Base-by-base conservation (phyloP, 768 basidiomycete species). In the Phlebiopsis flavidoalba region DNA sequence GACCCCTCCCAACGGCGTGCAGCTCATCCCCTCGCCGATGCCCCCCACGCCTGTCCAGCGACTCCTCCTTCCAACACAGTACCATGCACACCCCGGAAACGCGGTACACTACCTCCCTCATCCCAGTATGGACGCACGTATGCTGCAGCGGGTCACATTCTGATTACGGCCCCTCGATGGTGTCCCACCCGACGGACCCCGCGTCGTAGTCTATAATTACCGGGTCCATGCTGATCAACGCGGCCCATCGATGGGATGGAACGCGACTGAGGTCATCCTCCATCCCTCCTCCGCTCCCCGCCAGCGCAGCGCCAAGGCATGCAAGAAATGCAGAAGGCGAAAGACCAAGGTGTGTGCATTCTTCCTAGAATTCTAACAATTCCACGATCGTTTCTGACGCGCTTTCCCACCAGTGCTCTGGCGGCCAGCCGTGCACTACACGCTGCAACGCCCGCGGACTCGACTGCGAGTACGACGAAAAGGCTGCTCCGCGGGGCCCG, bases 271-370 rank as follows among this genome's bases (percentile, higher is more conserved):
- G 43, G 48, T 47, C 19, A 49, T 45, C 40, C 55, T 36, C 10
- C 46, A 48, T 24, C 24, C 49, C n/a, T 48, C 58, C 24, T 57
- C 60, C 48, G 37, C 49, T 5, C 50, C 52, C 17, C 63, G 66
- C 46, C 66, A 61, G 46, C 60, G 67, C 12, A 83, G 80, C 15
- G 71, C 77, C 0, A 80, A 81, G 60, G 83, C 83, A 21, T 85
- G 83, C 65, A 79, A 82, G 60, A 82, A 81, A 66, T 85, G 83
- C 66, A 73, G 83, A 17, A 77, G 79, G 60, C 75, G 83, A 24
- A 85, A 85, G 71, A 83, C 82, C 8, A 84, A 84, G 75, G 84
- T 82, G 60, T 82, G 60, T 43, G 74, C 31, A 19, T 37, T 31
- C 35, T 15, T 60, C 22, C 24, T 43, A 43, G 26, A 10, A 21